Percentiles rank a stretch among this genome's conserved stretches.
phyloP scores from a whole-genome alignment of 805 yeast species.

The Metschnikowia lochheadii region DNA sequence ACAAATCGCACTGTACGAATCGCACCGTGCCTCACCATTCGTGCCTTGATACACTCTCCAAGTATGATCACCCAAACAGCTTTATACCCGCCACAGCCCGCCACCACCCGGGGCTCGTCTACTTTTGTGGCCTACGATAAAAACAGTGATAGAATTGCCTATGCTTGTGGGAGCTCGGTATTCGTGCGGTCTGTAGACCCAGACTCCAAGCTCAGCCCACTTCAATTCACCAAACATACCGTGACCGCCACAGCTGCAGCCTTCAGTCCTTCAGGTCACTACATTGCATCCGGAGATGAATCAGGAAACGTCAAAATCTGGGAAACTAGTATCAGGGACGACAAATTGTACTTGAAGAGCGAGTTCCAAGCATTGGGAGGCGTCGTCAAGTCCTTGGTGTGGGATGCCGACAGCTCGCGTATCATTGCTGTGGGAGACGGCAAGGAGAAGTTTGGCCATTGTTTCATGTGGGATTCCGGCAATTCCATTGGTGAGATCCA shows the following conservation, averaged over 20 bases:
- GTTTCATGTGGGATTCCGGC: slow-evolving; percentile 91
- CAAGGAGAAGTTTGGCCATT: slow-evolving; percentile 85
- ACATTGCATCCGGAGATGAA: slow-evolving; percentile 88
- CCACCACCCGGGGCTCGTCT: slow-evolving; percentile 65
- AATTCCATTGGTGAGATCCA: slow-evolving; percentile 95
- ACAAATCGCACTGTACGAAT: too few species aligned
- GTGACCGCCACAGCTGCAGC: slow-evolving; percentile 74
- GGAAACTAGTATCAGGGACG: slow-evolving; percentile 50
- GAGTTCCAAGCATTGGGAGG: slow-evolving; percentile 81
- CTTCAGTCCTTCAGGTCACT: slow-evolving; percentile 86
- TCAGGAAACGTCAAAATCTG: slow-evolving; percentile 87
- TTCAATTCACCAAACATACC: slow-evolving; percentile 72
- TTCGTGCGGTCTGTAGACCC: slow-evolving; percentile 61
- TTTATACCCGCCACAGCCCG: slow-evolving; percentile 71
- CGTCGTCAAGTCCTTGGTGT: slow-evolving; percentile 73
- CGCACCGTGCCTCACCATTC: background rate
- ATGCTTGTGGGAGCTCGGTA: slow-evolving; percentile 77
- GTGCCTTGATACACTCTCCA: background rate
- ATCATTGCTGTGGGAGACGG: slow-evolving; percentile 95
- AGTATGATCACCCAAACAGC: slow-evolving; percentile 24
- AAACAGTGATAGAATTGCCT: slow-evolving; percentile 66
- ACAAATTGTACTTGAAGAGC: slow-evolving; percentile 61
- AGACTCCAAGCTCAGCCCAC: slow-evolving; percentile 40
- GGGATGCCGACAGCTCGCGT: slow-evolving; percentile 88
- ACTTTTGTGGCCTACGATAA: slow-evolving; percentile 74